These are phyloP conservation scores for Alternaria sp. DNA, from an alignment of 2,329 filamentous ascomycete genomes.

Conservation along the genomic window DNA sequence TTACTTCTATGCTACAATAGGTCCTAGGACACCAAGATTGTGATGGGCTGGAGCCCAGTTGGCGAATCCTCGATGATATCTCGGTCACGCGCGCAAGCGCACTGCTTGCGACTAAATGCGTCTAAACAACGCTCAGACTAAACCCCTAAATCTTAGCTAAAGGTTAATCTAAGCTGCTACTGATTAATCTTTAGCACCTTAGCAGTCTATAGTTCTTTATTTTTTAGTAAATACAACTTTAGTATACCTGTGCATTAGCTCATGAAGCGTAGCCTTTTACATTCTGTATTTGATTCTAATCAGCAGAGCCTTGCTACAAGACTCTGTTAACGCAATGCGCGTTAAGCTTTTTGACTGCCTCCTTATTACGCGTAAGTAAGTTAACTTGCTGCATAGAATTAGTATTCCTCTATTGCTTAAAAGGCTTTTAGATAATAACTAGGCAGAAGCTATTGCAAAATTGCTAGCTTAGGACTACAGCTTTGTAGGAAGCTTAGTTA, in stretches of 20 bases:
- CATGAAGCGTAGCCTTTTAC: conserved; percentile 7
- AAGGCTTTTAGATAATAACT: no score
- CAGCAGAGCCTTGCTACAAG: no score
- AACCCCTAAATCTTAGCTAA: neutral
- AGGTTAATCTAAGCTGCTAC: neutral
- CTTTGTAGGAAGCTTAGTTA: no score
- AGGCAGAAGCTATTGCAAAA: no score
- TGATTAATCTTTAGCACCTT: neutral
- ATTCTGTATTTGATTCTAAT: neutral
- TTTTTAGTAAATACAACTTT: conserved; percentile 3
- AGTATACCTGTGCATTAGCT: conserved; percentile 10
- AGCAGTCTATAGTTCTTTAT: neutral
- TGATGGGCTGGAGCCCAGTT: conserved; percentile 8
- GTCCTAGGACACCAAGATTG: no score
- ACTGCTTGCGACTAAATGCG: neutral
- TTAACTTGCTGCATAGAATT: no score
- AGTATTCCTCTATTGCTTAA: no score
- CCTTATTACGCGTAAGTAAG: no score
- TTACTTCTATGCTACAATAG: no score
- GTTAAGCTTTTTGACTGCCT: no score
- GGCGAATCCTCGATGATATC: conserved; percentile 1
- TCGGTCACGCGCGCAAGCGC: conserved; percentile 6
- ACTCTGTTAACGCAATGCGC: no score
- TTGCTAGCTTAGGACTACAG: no score
- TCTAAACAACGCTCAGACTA: conserved; percentile 4